Evolutionary conservation across 176 grass and related monocot species (phyloP).

Genomic region (Elymus sibiricus): DNA sequence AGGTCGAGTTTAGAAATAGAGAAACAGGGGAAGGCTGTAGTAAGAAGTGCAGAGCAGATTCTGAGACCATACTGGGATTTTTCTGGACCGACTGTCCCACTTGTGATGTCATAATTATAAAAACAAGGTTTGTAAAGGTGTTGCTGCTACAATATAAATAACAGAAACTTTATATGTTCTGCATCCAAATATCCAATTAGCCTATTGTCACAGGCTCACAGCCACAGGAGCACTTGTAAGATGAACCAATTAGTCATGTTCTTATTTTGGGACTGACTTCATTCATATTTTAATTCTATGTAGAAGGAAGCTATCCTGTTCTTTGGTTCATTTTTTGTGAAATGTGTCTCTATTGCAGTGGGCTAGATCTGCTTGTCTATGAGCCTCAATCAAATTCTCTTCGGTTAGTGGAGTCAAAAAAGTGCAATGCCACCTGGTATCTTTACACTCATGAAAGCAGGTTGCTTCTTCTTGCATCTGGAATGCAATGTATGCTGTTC

Average conservation of each 20-base stretch:
- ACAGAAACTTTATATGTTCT: conserved; percentile 1
- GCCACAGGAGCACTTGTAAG: neutral
- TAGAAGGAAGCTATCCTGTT: conserved; percentile 13
- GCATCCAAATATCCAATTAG: conserved; percentile 10
- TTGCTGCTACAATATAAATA: conserved; percentile 14
- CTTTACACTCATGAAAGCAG: conserved; percentile 96
- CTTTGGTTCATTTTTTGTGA: conserved; percentile 19
- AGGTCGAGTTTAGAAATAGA: conserved; percentile 85
- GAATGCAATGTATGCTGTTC: conserved; percentile 85
- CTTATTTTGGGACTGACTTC: neutral
- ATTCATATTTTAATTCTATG: conserved; percentile 11
- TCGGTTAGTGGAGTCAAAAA: conserved; percentile 71
- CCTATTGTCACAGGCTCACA: neutral
- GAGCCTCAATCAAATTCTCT: conserved; percentile 73
- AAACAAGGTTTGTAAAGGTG: conserved; percentile 69
- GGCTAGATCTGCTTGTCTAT: conserved; percentile 81
- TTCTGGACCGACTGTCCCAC: conserved; percentile 97
- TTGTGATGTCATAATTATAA: conserved; percentile 89
- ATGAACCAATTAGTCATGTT: neutral
- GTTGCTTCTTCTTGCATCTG: conserved; percentile 93
- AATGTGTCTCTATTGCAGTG: conserved; percentile 47
- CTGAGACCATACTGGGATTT: conserved; percentile 87
- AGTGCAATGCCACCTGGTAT: conserved; percentile 80
- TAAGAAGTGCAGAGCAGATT: conserved; percentile 73
- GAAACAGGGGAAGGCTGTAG: conserved; percentile 65